Evolutionary conservation across 2,329 filamentous ascomycete genomes (phyloP), one percentile per base, ranked within the genome.

Genomic region (Byssochlamys sp.): DNA sequence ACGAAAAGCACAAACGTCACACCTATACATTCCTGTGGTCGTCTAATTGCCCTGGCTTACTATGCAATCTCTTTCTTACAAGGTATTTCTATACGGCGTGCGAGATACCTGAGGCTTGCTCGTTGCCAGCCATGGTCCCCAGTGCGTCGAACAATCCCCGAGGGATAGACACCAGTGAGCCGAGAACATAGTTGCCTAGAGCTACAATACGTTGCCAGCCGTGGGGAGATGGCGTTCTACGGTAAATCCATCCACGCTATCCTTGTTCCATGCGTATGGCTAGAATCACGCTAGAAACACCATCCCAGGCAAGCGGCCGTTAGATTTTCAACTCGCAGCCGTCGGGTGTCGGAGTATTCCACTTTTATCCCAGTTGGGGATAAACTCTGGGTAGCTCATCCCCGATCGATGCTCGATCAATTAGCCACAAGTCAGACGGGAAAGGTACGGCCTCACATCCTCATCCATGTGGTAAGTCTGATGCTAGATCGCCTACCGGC

Each of bases 271-370:
- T 58, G 49, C 56, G 60, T 63, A 63, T 63, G 59, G 60, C 65
- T 66, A 66, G 63, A 67, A 65, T 33, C 45, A 55, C 63, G 62
- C 64, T 67, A 67, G 65, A 67, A 61, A 55, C 60, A 57, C 10
- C 51, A 25, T 12, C 26, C 31, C 12, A 57, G 12, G 45, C 55
- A 54, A 54, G 14, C 19, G 50, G 26, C 35, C 35, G 33, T 48
- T 39, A 26, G 33, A 45, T 45, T 27, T 55, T 25, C 26, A 31
- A 28, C 26, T n/a, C 24, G 53, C 19, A n/a, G 33, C 26, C 25
- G 33, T 31, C 53, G 24, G 31, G n/a, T 51, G 24, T 26, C 49
- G 25, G 25, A 51, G 25, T 26, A 26, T 51, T 51, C 49, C 49
- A 51, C 49, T 9, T 26, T 26, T 51, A 24, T 28, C 49, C 27